A percentile compares a stretch with the other conserved stretches of the same genome.
These are phyloP conservation scores for Ramularia endophylla DNA, from an alignment of 2,329 filamentous ascomycete genomes.

Conservation along the genomic window DNA sequence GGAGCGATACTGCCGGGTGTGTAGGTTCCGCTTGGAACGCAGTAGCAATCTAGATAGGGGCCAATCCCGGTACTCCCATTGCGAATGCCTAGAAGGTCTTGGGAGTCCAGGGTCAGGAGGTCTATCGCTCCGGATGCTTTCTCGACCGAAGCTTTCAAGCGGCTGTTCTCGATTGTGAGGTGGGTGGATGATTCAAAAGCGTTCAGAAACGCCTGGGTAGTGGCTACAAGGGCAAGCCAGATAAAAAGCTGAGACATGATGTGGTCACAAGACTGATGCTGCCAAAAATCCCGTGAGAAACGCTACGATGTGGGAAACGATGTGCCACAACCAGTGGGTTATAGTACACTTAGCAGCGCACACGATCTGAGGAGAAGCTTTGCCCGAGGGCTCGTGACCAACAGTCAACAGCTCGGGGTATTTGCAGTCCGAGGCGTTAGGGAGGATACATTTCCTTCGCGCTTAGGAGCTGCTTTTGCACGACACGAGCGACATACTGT, in stretches of 20 bases:
- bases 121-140: conserved; percentile 40
- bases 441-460: too few species aligned
- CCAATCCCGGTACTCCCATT: conserved; percentile 43
- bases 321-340: too few species aligned
- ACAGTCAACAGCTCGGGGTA: too few species aligned
- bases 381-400: too few species aligned
- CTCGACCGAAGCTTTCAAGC: conserved; percentile 40
- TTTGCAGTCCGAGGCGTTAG: too few species aligned
- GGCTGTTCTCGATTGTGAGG: conserved; percentile 41
- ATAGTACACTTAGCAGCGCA: too few species aligned
- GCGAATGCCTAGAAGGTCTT: conserved; percentile 48
- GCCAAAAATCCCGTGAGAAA: too few species aligned
- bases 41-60: conserved; percentile 60
- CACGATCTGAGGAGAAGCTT: too few species aligned
- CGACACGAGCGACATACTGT: too few species aligned
- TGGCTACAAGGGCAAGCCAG: conserved; percentile 1
- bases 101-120: conserved; percentile 41
- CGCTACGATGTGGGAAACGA: too few species aligned
- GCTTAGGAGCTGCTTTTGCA: too few species aligned
- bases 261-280: too few species aligned
- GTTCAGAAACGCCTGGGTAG: conserved; percentile 14
- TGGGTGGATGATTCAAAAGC: conserved; percentile 27
- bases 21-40: conserved; percentile 53
- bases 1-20: conserved; percentile 50
- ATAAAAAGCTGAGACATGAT: not conserved